Conservation (phyloP, 2,329 filamentous ascomycete species). For the Cladosporium sp. region DNA sequence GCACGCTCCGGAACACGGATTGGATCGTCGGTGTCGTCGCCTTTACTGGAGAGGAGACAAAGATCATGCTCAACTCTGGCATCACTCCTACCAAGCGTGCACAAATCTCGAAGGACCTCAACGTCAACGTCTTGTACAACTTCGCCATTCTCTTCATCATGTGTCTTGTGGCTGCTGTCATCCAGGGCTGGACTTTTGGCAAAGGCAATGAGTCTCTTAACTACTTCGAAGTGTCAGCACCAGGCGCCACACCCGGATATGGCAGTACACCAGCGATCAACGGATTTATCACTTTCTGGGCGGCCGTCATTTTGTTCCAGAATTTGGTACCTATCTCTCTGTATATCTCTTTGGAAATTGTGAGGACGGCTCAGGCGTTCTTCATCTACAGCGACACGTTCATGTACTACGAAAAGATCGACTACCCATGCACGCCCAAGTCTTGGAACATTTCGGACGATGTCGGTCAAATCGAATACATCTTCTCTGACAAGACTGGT, state of each 20-base stretch:
- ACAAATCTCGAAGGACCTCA: slow-evolving; percentile 85
- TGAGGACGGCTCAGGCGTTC: slow-evolving; percentile 85
- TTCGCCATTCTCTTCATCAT: slow-evolving; percentile 85
- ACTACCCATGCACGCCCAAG: slow-evolving; percentile 93
- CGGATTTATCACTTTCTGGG: slow-evolving; percentile 96
- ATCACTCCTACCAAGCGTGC: slow-evolving; percentile 92
- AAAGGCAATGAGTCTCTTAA: slow-evolving; percentile 68
- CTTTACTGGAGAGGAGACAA: slow-evolving; percentile 93
- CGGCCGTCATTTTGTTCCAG: slow-evolving; percentile 89
- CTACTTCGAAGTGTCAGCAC: slow-evolving; percentile 82
- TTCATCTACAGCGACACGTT: slow-evolving; percentile 95
- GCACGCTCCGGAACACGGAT: slow-evolving; percentile 90
- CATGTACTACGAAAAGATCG: slow-evolving; percentile 96
- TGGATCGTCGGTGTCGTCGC: slow-evolving; percentile 91
- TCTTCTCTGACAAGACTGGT: slow-evolving; percentile 93
- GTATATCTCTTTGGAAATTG: slow-evolving; percentile 95
- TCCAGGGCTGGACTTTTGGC: slow-evolving; percentile 79
- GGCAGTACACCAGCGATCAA: slow-evolving; percentile 68
- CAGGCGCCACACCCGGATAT: slow-evolving; percentile 48
- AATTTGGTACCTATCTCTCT: slow-evolving; percentile 98
- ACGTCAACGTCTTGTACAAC: slow-evolving; percentile 97
- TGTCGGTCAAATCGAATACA: slow-evolving; percentile 96
- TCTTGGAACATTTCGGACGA: slow-evolving; percentile 99
- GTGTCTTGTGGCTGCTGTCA: slow-evolving; percentile 80
- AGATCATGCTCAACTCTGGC: slow-evolving; percentile 98